Conservation (phyloP, 495 filamentous ascomycete species). For the Annulohypoxylon stygium region DNA sequence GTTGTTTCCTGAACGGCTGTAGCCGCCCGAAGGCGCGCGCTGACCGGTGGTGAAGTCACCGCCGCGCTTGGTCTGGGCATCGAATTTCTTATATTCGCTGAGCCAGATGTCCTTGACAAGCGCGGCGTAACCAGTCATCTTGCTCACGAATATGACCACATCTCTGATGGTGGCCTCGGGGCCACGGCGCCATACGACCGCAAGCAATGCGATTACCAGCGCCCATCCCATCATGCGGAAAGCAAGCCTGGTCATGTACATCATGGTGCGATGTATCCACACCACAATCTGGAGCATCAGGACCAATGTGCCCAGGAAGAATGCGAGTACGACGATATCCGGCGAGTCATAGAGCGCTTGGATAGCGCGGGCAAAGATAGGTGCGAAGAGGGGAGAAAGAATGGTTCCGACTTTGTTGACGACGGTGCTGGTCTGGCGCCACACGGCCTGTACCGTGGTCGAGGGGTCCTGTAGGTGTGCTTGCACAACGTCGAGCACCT, state of each 20-base stretch:
- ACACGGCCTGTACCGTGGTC: slow-evolving; percentile 53
- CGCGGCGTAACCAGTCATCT: slow-evolving; percentile 61
- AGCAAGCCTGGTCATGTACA: slow-evolving; percentile 78
- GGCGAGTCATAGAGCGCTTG: slow-evolving; percentile 58
- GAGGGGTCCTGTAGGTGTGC: slow-evolving; percentile 56
- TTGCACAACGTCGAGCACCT: slow-evolving; percentile 52
- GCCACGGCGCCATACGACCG: slow-evolving; percentile 73
- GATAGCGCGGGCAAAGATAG: slow-evolving; percentile 63
- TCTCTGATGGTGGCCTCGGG: slow-evolving; percentile 72
- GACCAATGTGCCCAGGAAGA: slow-evolving; percentile 67
- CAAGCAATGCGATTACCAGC: slow-evolving; percentile 59
- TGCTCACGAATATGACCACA: slow-evolving; percentile 51
- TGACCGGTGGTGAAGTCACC: slow-evolving; percentile 38
- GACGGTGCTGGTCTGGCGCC: slow-evolving; percentile 45
- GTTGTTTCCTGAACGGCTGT: slow-evolving; percentile 47
- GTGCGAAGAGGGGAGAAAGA: slow-evolving; percentile 53
- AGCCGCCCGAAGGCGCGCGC: slow-evolving; percentile 40
- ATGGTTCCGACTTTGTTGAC: slow-evolving; percentile 51
- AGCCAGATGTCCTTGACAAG: slow-evolving; percentile 69
- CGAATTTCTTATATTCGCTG: slow-evolving; percentile 65
- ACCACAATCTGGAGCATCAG: slow-evolving; percentile 75
- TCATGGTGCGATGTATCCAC: slow-evolving; percentile 73
- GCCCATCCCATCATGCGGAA: slow-evolving; percentile 72
- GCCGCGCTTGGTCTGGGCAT: slow-evolving; percentile 52
- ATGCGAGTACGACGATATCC: slow-evolving; percentile 71